Base-by-base conservation (phyloP, 495 filamentous ascomycete species). In the Wilcoxina mikolae region DNA sequence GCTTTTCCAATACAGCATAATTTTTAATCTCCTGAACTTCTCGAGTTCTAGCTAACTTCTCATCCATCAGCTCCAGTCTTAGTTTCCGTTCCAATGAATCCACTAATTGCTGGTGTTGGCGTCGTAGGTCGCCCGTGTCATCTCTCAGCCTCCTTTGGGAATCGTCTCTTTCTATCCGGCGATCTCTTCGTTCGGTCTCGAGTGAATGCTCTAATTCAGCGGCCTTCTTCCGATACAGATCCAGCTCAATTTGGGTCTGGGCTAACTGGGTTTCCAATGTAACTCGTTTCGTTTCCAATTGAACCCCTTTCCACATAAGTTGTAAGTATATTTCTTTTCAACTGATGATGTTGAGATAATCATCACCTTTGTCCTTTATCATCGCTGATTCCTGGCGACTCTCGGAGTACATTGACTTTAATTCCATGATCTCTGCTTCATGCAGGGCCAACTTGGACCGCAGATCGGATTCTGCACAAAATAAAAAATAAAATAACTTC, bases 11-110 rank as follows among this genome's bases (percentile, higher is more conserved):
- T 0, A 74, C 74, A 25, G 79, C 74, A 60, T 78, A 74, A 0
- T 72, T 72, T 10, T 76, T 76, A 3, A 91, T 53, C 20, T 84
- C 78, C 49, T 78, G 74, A 0, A 88, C 69, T 61, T 93, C 87
- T 20, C 72, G 75, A 7, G 77, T 60, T 51, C 75, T 74, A 23
- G 69, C 71, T 29, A 67, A 69, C 54, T 74, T 74, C 64, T 86
- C 83, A 33, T 85, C 77, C 25, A 82, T 80, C 18, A 85, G 60
- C n/a, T 82, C 78, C 25, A 71, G 65, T 10, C 77, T 72, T 26
- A 74, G 69, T 26, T 66, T 71, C 17, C 74, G 65, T 55, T 69
- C 68, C 35, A 80, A 39, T 22, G 74, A 69, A 2, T 70, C 68
- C 15, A 80, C 53, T 42, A 77, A 72, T 22, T 75, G 69, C 22